Evolutionary conservation across 1,139 yeast species (phyloP).

Genomic region (Lipomyces yarrowii): DNA sequence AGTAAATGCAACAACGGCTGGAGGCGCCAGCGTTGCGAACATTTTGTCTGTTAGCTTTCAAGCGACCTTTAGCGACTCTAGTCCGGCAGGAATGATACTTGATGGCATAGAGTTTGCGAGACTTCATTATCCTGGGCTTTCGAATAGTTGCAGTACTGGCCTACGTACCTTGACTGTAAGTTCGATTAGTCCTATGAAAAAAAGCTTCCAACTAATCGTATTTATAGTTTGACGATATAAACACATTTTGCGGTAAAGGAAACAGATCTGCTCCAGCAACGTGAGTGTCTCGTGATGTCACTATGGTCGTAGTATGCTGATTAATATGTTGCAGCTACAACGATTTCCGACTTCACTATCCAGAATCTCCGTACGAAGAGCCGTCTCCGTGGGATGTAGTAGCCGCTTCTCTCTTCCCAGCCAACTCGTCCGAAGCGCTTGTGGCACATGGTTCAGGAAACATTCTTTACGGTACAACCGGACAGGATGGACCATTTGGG

Average conservation of each 20-base stretch:
- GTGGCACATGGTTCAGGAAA: slow-evolving; percentile 8
- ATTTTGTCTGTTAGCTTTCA: neutral
- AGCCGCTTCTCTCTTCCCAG: slow-evolving; percentile 5
- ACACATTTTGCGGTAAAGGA: neutral
- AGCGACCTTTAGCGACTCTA: slow-evolving; percentile 2
- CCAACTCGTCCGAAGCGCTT: slow-evolving; percentile 5
- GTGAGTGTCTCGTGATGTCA: neutral
- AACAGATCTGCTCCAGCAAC: slow-evolving; percentile 5
- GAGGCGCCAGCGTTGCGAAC: neutral
- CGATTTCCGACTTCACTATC: slow-evolving; percentile 11
- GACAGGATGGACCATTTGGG: neutral
- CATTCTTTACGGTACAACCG: slow-evolving; percentile 7
- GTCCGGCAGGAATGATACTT: slow-evolving; percentile 3
- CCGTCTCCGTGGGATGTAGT: slow-evolving; percentile 9
- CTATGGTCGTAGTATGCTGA: neutral
- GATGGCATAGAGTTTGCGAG: slow-evolving; percentile 4
- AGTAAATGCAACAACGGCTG: neutral
- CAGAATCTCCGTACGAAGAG: slow-evolving; percentile 9
- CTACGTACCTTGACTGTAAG: slow-evolving; percentile 7
- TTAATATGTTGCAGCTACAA: slow-evolving; percentile 3
- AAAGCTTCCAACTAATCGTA: neutral
- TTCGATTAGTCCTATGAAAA: neutral
- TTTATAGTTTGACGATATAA: slow-evolving; percentile 1
- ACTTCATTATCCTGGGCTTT: neutral
- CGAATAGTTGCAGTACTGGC: neutral